Evolutionary conservation across 2,329 filamentous ascomycete genomes (phyloP), one percentile per base, ranked within the genome.

Genomic region (Ophiocordyceps camponoti-floridani): DNA sequence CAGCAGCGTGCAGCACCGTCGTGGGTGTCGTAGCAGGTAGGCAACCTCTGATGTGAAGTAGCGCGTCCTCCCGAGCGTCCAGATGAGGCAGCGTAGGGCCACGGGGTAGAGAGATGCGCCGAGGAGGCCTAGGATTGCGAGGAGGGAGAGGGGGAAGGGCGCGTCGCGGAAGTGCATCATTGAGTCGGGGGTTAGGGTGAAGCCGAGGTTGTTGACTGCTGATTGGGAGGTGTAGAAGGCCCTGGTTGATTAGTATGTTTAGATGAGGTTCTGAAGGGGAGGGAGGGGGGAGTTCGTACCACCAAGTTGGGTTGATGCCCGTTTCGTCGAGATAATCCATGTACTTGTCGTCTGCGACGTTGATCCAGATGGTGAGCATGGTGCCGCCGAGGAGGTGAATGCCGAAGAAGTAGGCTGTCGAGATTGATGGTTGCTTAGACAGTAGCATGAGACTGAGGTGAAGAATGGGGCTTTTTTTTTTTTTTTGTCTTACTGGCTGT

Each of bases 11-110:
- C 76, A 80, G 50, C 75, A 79, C 7, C 77, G 63, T 41, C 76
- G 66, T 0, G 76, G 77, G 54, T 82, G 73, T 44, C 79, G 68
- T 11, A 82, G 66, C 0, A 81, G 60, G 49, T 79, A 81, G 1
- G 62, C 58, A 70, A 56, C 33, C 69, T 66, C 59, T 57, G 42
- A 63, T 65, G 0, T 56, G 52, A 13, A 58, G 45, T 4, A 61
- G 0, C 63, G 54, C 3, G 68, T 44, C 49, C 68, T 73, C 42
- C 62, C 70, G 51, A 71, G 65, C 7, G 55, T 56, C 75, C 75
- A 82, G 35, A 82, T 68, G 9, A 72, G 60, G 1, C 79, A 55
- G 1, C 77, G 67, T 0, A 79, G 63, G 44, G 78, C 65, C 18
- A 75, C 59, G 0, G 76, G 77, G 46, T 77, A 81, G 42, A 64